Percentiles rank a stretch among this genome's conserved stretches.
Evolutionary conservation across 441 rosid genomes (phyloP).

Genomic region (Melastoma candidum): DNA sequence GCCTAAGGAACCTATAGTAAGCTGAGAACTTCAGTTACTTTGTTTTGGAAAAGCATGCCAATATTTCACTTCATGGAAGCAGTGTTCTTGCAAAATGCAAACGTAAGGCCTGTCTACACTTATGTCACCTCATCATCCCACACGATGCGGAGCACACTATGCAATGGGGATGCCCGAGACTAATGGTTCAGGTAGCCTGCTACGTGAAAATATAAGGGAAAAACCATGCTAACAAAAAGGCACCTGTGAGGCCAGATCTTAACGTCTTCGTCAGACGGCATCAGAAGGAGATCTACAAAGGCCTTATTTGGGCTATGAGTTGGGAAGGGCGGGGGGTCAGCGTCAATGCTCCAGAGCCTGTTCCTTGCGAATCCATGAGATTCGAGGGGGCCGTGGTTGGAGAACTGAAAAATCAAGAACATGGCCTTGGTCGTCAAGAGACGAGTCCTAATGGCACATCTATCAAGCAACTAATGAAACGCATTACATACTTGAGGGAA

Average conservation of each 20-base stretch:
- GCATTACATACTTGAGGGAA: conserved; percentile 45
- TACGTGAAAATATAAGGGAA: too few species aligned
- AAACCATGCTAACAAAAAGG: conserved; percentile 12
- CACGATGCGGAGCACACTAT: too few species aligned
- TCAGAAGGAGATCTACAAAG: conserved; percentile 38
- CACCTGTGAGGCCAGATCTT: conserved; percentile 67
- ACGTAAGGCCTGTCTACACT: too few species aligned
- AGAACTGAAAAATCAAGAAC: conserved; percentile 39
- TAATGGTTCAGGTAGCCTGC: too few species aligned
- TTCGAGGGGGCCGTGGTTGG: conserved; percentile 58
- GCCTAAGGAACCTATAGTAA: too few species aligned
- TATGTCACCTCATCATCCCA: too few species aligned
- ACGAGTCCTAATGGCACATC: conserved; percentile 1
- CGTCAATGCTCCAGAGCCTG: conserved; percentile 75
- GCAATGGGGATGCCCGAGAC: too few species aligned
- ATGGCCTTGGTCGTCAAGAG: conserved; percentile 1
- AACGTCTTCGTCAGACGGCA: conserved; percentile 34
- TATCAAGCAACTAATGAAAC: conserved; percentile 8
- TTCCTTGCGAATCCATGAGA: conserved; percentile 93
- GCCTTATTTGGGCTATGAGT: conserved; percentile 38
- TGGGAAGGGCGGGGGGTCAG: conserved; percentile 49
- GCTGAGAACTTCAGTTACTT: too few species aligned
- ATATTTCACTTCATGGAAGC: too few species aligned
- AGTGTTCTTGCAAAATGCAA: too few species aligned
- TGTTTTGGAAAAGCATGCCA: too few species aligned